Percentiles rank a stretch among this genome's conserved stretches.
Evolutionary conservation across 805 yeast genomes (phyloP).

Genomic region (Geotrichum ghanense): DNA sequence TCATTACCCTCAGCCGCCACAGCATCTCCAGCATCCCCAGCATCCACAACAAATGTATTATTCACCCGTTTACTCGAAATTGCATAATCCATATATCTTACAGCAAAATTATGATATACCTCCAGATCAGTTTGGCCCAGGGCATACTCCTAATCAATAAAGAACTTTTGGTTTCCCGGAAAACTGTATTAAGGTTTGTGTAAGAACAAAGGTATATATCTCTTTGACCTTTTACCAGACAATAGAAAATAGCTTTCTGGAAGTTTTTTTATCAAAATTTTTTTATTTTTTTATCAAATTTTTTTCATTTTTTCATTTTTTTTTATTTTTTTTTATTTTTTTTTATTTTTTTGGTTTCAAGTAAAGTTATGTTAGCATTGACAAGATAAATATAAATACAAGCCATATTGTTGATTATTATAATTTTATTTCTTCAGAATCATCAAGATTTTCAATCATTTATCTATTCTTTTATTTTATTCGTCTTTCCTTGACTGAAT

Average conservation of each 20-base stretch:
- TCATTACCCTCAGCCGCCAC: background rate
- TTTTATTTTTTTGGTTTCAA: too few relatives aligned
- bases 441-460: too few relatives aligned
- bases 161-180: too few relatives aligned
- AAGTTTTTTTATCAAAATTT: background rate
- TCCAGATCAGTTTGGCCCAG: background rate
- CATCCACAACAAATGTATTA: background rate
- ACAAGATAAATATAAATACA: background rate
- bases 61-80: background rate
- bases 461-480: too few relatives aligned
- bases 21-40: background rate
- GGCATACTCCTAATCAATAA: conserved; percentile 1
- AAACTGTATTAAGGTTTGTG: too few relatives aligned
- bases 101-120: background rate
- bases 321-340: too few relatives aligned
- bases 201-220: too few relatives aligned
- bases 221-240: too few relatives aligned
- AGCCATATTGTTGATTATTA: too few relatives aligned
- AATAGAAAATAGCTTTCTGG: background rate
- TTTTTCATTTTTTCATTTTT: background rate
- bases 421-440: too few relatives aligned
- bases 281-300: background rate
- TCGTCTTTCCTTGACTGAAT: too few relatives aligned
- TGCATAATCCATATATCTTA: background rate
- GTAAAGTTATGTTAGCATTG: too few relatives aligned